Evolutionary conservation across 805 yeast genomes (phyloP).

Genomic region (Zygosaccharomyces bisporus): DNA sequence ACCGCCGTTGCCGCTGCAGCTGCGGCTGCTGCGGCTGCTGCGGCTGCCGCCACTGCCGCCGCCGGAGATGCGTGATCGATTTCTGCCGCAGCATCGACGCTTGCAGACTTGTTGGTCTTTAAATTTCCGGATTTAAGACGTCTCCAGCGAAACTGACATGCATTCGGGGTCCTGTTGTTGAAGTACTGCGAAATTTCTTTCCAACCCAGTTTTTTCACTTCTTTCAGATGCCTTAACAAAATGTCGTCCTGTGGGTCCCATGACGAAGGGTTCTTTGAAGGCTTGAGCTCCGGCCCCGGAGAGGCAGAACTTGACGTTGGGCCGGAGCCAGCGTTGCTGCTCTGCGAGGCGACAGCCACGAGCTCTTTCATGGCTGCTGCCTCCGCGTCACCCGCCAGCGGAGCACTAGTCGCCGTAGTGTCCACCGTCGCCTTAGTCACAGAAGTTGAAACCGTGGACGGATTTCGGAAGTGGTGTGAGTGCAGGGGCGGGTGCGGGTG

Average conservation of each 20-base stretch:
- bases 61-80: not conserved
- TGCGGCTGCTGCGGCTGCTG: not conserved
- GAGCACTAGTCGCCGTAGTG: conserved; percentile 7
- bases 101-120: conserved; percentile 34
- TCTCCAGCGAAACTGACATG: conserved; percentile 89
- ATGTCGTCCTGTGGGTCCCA: conserved; percentile 81
- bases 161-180: conserved; percentile 78
- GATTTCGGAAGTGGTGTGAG: conserved; percentile 25
- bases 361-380: conserved; percentile 2
- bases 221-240: conserved; percentile 69
- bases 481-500: conserved; percentile 27
- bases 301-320: conserved; percentile 2
- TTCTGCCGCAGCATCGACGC: conserved; percentile 18
- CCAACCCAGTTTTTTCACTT: conserved; percentile 83
- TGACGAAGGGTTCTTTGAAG: conserved; percentile 46
- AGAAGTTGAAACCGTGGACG: conserved; percentile 14
- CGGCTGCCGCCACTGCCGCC: conserved; percentile 1
- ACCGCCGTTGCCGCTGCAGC: too few species aligned
- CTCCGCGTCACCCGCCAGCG: conserved; percentile 1
- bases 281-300: conserved; percentile 5
- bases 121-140: conserved; percentile 49
- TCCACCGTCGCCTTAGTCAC: conserved; percentile 17
- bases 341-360: conserved; percentile 1
- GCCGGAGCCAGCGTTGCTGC: not conserved
- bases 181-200: conserved; percentile 79